Evolutionary conservation across 768 basidiomycete genomes (phyloP), one percentile per base, ranked within the genome.

Genomic region (Stropharia rugosoannulata): DNA sequence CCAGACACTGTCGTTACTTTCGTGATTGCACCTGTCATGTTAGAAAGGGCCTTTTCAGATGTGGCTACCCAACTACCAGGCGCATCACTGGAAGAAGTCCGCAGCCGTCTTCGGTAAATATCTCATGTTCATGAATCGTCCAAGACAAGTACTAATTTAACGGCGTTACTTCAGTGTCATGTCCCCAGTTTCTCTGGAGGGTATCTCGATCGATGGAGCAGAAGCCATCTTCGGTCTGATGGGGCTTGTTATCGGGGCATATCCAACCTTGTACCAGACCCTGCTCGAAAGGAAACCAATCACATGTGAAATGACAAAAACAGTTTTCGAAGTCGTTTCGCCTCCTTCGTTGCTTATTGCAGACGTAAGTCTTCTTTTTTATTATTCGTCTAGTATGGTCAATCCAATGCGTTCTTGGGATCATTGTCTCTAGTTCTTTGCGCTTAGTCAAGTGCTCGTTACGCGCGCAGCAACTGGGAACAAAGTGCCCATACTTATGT

Each of bases 301-400:
- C n/a, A 54, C 51, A 5, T 62, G 60, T 37, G 51, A 55, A n/a
- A 36, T 51, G 12, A 56, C 46, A 8, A 54, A 50, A 2, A 55
- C 36, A 35, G 35, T 29, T 4, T 59, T 59, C 19, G 48, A 54
- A 13, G 55, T 55, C 1, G 45, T 56, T 6, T 42, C 57, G 16
- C 35, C 57, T 9, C 60, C 60, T 18, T 25, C 49, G 4, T 51
- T 36, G 3, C 48, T 59, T 11, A 50, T 62, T 16, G 25, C 47
- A 19, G 60, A 62, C 40, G 60, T 58, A 37, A 16, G 47, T 13
- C 13, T 25, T 47, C 3, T 19, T 13, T 9, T 11, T 8, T 15
- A n/a, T 8, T 5, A 40, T 47, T 39, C 5, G n/a, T 38, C 1
- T 48, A 4, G 7, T n/a, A 22, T 4, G 22, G 4, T 22, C 22